Evolutionary conservation across 148 eudicot species (phyloP).

Genomic region (Camellia lanceoleosa): DNA sequence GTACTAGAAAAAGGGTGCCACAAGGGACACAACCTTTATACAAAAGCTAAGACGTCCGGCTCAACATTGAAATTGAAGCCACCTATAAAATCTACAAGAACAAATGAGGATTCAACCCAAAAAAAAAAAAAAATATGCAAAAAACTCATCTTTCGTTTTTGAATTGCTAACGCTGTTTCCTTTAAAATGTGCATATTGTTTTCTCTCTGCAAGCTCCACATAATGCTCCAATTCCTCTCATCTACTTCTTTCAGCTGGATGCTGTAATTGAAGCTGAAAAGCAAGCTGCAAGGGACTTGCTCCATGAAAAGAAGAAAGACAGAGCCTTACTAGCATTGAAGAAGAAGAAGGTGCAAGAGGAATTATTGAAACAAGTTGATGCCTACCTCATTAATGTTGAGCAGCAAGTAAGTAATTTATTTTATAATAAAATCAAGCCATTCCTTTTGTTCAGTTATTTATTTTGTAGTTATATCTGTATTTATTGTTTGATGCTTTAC

Average conservation of each 20-base stretch:
- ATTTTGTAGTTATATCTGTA: not conserved
- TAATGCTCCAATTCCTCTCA: not conserved
- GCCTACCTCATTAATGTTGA: slow-evolving; percentile 94
- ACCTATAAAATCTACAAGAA: no score
- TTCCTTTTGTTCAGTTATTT: not conserved
- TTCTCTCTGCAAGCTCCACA: no score
- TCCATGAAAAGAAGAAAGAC: slow-evolving; percentile 95
- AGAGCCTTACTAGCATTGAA: slow-evolving; percentile 90
- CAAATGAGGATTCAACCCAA: no score
- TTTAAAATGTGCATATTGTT: no score
- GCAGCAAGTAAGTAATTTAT: slow-evolving; percentile 62
- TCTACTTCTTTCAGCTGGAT: slow-evolving; percentile 66
- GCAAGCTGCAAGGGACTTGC: slow-evolving; percentile 91
- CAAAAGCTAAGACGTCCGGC: no score
- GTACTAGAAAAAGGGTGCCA: no score
- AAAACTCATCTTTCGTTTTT: no score
- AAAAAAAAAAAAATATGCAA: no score
- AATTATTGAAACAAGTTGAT: slow-evolving; percentile 90
- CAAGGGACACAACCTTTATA: no score
- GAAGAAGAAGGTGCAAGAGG: slow-evolving; percentile 96
- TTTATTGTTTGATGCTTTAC: not conserved
- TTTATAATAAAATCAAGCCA: not conserved
- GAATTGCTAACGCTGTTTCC: no score
- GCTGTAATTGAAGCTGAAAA: slow-evolving; percentile 94
- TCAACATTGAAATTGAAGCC: no score